phyloP scores from a whole-genome alignment of 257 asterid species.

The Scutellaria baicalensis region DNA sequence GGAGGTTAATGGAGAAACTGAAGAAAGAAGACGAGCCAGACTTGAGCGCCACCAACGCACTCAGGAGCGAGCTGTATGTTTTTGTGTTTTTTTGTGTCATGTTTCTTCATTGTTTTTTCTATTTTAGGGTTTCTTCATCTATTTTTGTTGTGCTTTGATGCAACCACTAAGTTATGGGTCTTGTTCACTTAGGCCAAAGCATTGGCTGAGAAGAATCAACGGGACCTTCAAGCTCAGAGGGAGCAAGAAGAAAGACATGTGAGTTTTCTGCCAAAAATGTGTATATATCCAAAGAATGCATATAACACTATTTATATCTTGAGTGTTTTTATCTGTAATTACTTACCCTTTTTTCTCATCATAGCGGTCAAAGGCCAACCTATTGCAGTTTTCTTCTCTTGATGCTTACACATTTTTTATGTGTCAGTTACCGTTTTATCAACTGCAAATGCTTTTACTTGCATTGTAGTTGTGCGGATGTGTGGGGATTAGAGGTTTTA shows the following conservation, averaged over 20 bases:
- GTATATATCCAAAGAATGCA: not conserved
- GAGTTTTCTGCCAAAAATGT: conserved; percentile 28
- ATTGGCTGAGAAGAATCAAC: conserved; percentile 92
- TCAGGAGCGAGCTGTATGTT: conserved; percentile 90
- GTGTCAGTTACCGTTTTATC: not conserved
- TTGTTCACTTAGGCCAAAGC: conserved; percentile 76
- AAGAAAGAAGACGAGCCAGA: conserved; percentile 94
- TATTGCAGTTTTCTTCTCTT: not conserved
- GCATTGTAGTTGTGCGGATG: not conserved
- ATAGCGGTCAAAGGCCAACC: not conserved
- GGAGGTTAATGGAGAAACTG: conserved; percentile 92
- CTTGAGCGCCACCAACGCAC: conserved; percentile 91
- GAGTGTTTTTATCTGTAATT: not conserved
- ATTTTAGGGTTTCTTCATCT: conserved; percentile 3
- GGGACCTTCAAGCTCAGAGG: conserved; percentile 87
- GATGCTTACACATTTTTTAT: not conserved
- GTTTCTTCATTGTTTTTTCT: conserved; percentile 2
- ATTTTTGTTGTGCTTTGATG: not conserved
- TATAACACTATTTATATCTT: not conserved
- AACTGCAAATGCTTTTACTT: not conserved
- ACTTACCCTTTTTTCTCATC: not conserved
- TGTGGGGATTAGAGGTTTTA: not conserved
- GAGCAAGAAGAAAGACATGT: conserved; percentile 99
- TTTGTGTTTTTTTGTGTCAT: not conserved
- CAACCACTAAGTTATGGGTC: conserved; percentile 3